Percentiles rank a stretch among this genome's conserved stretches.
These are phyloP conservation scores for Aurantiochytrium sp. DNA, from an alignment of 108 stramenopile species.

Conservation along the genomic window DNA sequence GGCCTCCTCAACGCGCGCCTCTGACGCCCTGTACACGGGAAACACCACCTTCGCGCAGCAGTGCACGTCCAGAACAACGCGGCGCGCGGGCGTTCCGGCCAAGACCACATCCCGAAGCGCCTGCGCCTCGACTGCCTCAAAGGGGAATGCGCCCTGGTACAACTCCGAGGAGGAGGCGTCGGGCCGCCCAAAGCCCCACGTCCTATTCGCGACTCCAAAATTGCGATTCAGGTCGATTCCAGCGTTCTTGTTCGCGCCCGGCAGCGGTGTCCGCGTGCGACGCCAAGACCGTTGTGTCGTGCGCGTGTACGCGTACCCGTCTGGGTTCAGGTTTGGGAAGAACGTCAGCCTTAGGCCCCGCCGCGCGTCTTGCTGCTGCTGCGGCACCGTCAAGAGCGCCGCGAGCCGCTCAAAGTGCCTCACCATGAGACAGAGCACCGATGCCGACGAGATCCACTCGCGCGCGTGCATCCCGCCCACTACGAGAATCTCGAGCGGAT, in stretches of 20 bases:
- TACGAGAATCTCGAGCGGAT: background rate
- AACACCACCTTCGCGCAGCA: background rate
- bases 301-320: slow-evolving; percentile 6
- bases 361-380: too few relatives aligned
- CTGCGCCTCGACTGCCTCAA: background rate
- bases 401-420: background rate
- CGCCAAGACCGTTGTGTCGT: background rate
- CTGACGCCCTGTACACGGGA: background rate
- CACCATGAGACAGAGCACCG: background rate
- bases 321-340: background rate
- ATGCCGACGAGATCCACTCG: background rate
- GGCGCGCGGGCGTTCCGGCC: background rate
- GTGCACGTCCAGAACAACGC: background rate
- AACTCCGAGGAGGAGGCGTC: background rate
- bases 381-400: background rate
- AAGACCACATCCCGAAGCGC: background rate
- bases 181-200: background rate
- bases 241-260: background rate
- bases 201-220: background rate
- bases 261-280: background rate
- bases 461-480: slow-evolving; percentile 1
- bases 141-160: background rate
- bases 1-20: background rate
- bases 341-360: too few relatives aligned
- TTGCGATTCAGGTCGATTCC: slow-evolving; percentile 22